Conservation (phyloP, 2,329 filamentous ascomycete genomes). For the Epicoccum sorghinum region DNA sequence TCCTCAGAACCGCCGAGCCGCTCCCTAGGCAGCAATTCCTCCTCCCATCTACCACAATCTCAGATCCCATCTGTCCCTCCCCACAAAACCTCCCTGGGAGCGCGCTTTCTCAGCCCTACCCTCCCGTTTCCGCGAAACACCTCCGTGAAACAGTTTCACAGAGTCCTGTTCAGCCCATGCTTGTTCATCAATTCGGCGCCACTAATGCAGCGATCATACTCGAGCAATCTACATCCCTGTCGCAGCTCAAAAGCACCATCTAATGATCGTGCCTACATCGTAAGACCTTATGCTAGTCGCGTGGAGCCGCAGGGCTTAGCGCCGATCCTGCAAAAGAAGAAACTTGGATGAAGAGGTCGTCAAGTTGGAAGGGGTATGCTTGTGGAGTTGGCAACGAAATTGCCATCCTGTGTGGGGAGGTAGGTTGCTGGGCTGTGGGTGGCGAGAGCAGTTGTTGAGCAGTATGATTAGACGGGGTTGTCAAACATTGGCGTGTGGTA, state of each 20-base stretch:
- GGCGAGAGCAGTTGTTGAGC: neutral
- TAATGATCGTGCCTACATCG: neutral
- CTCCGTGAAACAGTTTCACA: conserved; percentile 4
- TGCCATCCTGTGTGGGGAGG: neutral
- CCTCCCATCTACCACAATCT: neutral
- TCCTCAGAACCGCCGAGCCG: neutral
- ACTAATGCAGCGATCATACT: conserved; percentile 1
- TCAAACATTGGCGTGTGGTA: neutral
- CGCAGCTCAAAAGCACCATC: conserved; percentile 2
- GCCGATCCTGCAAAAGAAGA: neutral
- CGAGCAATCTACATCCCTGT: conserved; percentile 5
- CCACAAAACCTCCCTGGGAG: conserved; percentile 6
- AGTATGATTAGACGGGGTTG: neutral
- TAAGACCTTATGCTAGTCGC: neutral
- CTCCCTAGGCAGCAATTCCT: conserved; percentile 1
- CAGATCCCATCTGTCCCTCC: neutral
- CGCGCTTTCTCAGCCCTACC: conserved; percentile 4
- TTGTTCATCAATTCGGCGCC: conserved; percentile 8
- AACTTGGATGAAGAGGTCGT: neutral
- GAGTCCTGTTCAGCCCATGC: neutral
- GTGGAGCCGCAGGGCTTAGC: neutral
- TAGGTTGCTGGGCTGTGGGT: neutral
- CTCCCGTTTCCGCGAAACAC: neutral
- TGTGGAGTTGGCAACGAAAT: neutral
- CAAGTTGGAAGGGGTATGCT: neutral